Conservation (phyloP, 108 stramenopile genomes). For the Craspedostauros australis region DNA sequence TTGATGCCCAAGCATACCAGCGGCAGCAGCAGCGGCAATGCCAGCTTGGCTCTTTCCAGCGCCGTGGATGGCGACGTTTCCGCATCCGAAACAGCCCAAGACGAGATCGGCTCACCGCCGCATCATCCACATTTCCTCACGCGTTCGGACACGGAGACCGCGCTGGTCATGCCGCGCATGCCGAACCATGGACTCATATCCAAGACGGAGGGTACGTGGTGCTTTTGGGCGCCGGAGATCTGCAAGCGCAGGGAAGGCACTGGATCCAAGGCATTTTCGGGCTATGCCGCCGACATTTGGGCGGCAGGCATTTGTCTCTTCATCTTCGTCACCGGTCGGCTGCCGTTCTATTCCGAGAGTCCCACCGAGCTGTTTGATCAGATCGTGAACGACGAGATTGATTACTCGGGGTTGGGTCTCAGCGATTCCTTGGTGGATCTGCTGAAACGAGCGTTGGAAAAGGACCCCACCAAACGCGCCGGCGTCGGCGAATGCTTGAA, state of each 20-base stretch:
- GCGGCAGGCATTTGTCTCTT: slow-evolving; percentile 85
- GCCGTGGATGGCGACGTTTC: no score
- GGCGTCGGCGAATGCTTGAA: slow-evolving; percentile 81
- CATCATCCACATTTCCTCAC: slow-evolving; percentile 20
- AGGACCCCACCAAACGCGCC: slow-evolving; percentile 62
- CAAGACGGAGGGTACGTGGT: slow-evolving; percentile 86
- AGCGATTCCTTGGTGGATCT: slow-evolving; percentile 50
- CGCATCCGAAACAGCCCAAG: neutral
- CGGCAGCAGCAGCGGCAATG: slow-evolving; percentile 2
- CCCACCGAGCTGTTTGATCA: slow-evolving; percentile 62
- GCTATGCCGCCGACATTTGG: slow-evolving; percentile 87
- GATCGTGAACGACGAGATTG: slow-evolving; percentile 50
- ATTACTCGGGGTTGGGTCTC: slow-evolving; percentile 39
- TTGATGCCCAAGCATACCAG: no score
- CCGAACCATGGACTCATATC: slow-evolving; percentile 52
- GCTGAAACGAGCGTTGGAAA: slow-evolving; percentile 48
- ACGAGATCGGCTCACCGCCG: slow-evolving; percentile 3
- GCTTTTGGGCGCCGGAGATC: slow-evolving; percentile 91
- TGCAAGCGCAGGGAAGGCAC: slow-evolving; percentile 28
- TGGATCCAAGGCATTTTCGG: slow-evolving; percentile 55
- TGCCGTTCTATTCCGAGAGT: slow-evolving; percentile 77
- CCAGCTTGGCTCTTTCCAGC: no score
- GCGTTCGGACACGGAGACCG: slow-evolving; percentile 46
- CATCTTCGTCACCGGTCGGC: slow-evolving; percentile 75
- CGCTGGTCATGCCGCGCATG: slow-evolving; percentile 54